Conservation (phyloP, 2,329 filamentous ascomycete genomes). For the Epichloe gansuensis region DNA sequence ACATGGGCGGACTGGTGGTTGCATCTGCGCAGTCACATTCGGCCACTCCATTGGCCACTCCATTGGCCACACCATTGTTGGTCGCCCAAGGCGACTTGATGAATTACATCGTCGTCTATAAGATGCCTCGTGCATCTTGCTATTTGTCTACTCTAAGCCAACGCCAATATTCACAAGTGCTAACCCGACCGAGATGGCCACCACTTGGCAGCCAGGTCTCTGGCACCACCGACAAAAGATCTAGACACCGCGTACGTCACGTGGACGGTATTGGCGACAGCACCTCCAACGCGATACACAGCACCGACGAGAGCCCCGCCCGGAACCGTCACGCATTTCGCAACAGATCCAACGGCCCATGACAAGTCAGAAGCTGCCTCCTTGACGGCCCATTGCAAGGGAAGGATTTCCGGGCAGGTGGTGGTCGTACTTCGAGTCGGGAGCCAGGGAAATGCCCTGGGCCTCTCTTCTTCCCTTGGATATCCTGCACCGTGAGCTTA, state of each 20-base stretch:
- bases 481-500: conserved; percentile 14
- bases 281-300: not conserved
- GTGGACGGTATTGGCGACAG: not conserved
- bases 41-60: too few species aligned
- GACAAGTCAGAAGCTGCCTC: conserved; percentile 10
- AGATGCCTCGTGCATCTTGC: too few species aligned
- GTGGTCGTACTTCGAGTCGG: conserved; percentile 12
- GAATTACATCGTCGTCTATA: too few species aligned
- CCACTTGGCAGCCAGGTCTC: not conserved
- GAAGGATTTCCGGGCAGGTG: conserved; percentile 10
- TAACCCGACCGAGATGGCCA: not conserved
- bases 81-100: too few species aligned
- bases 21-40: too few species aligned
- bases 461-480: conserved; percentile 13
- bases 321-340: conserved; percentile 7
- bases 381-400: conserved; percentile 11
- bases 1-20: too few species aligned
- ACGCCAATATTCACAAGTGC: too few species aligned
- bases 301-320: not conserved
- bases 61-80: too few species aligned
- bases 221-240: not conserved
- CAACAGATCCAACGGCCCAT: conserved; percentile 10
- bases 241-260: too few species aligned
- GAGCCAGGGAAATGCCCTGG: conserved; percentile 17
- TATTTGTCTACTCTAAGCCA: too few species aligned